phyloP scores from a whole-genome alignment of 805 yeast genomes.

The Alloascoidea africana region DNA sequence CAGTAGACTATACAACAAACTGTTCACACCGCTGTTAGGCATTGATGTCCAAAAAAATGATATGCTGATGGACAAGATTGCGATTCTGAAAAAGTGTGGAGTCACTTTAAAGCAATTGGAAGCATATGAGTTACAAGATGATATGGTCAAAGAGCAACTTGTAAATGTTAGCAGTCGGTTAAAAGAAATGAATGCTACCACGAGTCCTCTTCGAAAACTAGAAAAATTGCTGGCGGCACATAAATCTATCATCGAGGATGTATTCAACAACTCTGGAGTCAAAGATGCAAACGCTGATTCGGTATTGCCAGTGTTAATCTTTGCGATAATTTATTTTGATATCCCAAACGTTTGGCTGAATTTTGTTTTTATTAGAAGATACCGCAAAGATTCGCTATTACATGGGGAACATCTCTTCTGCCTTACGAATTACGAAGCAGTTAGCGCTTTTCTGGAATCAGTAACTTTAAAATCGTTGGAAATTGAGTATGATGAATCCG shows the following conservation, averaged over 20 bases:
- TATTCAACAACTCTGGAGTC: neutral
- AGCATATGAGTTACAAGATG: slow-evolving; percentile 4
- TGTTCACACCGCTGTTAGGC: slow-evolving; percentile 16
- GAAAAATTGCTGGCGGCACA: slow-evolving; percentile 18
- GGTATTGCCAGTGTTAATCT: slow-evolving; percentile 22
- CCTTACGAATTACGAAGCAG: slow-evolving; percentile 27
- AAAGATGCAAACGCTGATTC: slow-evolving; percentile 19
- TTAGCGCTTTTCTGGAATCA: slow-evolving; percentile 20
- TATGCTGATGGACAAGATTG: slow-evolving; percentile 13
- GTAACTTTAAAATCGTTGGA: slow-evolving; percentile 17
- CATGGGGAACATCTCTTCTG: slow-evolving; percentile 24
- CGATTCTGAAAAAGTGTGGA: slow-evolving; percentile 13
- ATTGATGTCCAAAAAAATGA: slow-evolving; percentile 14
- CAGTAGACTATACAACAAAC: slow-evolving; percentile 18
- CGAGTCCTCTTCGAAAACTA: slow-evolving; percentile 20
- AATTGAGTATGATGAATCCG: slow-evolving; percentile 11
- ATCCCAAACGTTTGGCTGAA: slow-evolving; percentile 20
- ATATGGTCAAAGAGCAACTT: neutral
- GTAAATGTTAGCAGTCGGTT: slow-evolving; percentile 8
- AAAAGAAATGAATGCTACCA: slow-evolving; percentile 12
- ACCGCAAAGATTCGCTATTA: slow-evolving; percentile 17
- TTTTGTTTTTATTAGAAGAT: slow-evolving; percentile 21
- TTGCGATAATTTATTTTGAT: slow-evolving; percentile 15
- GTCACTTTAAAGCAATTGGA: slow-evolving; percentile 14
- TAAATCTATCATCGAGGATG: slow-evolving; percentile 16